A percentile compares a stretch with the other conserved stretches of the same genome.
Conservation (phyloP, 2,329 filamentous ascomycete genomes). For the Epichloe gansuensis region DNA sequence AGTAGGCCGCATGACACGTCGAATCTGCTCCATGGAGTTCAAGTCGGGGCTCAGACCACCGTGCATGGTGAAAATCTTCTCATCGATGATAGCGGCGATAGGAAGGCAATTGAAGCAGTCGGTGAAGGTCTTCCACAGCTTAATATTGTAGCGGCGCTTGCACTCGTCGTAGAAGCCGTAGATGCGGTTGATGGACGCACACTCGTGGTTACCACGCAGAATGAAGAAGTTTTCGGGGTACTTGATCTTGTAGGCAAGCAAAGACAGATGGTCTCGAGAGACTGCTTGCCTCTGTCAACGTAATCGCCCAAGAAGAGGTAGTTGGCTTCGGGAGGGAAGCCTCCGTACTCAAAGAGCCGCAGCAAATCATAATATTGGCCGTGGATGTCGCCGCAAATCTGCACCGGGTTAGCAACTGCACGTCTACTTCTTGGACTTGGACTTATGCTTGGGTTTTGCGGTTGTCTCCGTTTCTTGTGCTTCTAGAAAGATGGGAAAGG, state of each 20-base stretch:
- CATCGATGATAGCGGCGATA: conserved; percentile 96
- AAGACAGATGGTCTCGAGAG: conserved; percentile 95
- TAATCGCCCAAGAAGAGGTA: conserved; percentile 99
- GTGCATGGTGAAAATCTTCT: conserved; percentile 99
- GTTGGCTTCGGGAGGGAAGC: conserved; percentile 96
- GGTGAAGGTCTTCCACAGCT: conserved; percentile 99
- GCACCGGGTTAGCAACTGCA: background rate
- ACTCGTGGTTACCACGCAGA: conserved; percentile 96
- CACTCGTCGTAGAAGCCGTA: conserved; percentile 99
- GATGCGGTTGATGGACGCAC: conserved; percentile 96
- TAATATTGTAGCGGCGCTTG: conserved; percentile 98
- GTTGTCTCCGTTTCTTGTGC: too few relatives aligned
- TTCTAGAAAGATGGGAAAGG: too few relatives aligned
- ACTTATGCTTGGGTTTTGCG: too few relatives aligned
- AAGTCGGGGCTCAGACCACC: conserved; percentile 92
- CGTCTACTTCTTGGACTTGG: too few relatives aligned
- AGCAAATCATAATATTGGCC: conserved; percentile 98
- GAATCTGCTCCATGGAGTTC: conserved; percentile 99
- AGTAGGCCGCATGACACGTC: conserved; percentile 95
- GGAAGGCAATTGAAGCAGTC: conserved; percentile 99
- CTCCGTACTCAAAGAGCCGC: conserved; percentile 94
- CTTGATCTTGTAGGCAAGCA: conserved; percentile 99
- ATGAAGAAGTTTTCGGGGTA: conserved; percentile 99
- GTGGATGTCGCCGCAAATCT: conserved; percentile 99
- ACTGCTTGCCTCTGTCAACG: conserved; percentile 98